Conservation (phyloP, 2,329 filamentous ascomycete species). For the Penicillium sp. region DNA sequence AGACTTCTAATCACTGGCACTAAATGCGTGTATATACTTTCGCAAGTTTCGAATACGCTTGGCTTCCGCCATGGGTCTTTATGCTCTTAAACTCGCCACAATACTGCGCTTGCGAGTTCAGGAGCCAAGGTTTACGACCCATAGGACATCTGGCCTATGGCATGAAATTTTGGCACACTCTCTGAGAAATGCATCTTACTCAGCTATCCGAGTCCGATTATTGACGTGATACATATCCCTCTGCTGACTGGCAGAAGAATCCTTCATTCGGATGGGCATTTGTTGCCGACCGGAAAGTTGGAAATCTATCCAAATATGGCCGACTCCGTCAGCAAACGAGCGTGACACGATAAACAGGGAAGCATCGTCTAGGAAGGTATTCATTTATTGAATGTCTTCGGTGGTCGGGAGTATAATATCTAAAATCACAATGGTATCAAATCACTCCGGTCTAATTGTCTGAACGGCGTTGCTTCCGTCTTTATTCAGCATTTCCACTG, state of each 20-base stretch:
- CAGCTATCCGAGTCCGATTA: background rate
- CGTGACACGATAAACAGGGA: background rate
- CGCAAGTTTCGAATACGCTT: background rate
- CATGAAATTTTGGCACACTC: background rate
- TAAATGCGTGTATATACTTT: too few relatives aligned
- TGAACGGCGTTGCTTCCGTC: background rate
- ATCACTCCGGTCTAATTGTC: background rate
- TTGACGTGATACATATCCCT: background rate
- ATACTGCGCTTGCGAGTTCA: background rate
- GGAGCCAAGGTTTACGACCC: background rate
- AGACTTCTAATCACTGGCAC: background rate
- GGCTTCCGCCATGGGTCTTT: background rate
- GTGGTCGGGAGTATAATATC: background rate
- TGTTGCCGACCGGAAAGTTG: background rate
- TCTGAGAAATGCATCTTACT: background rate
- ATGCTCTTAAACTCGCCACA: background rate
- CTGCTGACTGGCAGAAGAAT: background rate
- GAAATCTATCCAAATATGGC: background rate
- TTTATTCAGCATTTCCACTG: slow-evolving; percentile 20
- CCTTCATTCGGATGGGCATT: background rate
- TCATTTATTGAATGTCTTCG: background rate
- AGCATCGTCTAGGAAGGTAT: background rate
- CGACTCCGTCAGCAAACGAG: background rate
- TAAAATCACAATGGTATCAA: background rate
- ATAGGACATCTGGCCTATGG: background rate